Evolutionary conservation across 1,284 basidiomycete species (phyloP).

Genomic region (Trichosporon faecale): DNA sequence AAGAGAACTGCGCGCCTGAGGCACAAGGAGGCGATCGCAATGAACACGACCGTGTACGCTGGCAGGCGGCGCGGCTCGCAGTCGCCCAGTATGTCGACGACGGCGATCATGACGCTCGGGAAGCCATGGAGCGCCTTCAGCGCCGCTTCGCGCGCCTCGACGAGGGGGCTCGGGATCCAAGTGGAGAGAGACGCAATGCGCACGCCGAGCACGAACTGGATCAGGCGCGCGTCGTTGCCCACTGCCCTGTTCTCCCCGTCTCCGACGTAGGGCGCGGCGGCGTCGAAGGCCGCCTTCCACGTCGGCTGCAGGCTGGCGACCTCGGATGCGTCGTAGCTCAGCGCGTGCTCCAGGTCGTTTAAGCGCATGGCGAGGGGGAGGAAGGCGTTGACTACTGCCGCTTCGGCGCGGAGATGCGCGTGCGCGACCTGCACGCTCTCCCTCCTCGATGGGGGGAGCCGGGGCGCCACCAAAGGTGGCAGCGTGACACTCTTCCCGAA

Average conservation of each 20-base stretch:
- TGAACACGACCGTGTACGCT: background rate
- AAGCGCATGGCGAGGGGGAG: conserved; percentile 11
- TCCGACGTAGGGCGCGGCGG: background rate
- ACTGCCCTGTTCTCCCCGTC: background rate
- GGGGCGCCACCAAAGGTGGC: conserved; percentile 13
- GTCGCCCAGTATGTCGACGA: conserved; percentile 2
- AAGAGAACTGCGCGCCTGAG: background rate
- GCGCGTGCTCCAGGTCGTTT: conserved; percentile 12
- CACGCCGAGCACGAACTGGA: conserved; percentile 16
- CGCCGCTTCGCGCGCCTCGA: conserved; percentile 1
- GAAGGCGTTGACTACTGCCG: conserved; percentile 13
- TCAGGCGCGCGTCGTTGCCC: conserved; percentile 17
- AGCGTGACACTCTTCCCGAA: conserved; percentile 7
- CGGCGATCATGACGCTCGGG: conserved; percentile 5
- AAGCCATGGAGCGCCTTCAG: background rate
- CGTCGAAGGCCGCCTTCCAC: conserved; percentile 11
- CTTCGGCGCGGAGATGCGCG: conserved; percentile 19
- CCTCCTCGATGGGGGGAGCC: conserved; percentile 15
- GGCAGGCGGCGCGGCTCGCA: background rate
- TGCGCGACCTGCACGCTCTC: conserved; percentile 19
- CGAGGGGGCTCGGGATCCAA: conserved; percentile 23
- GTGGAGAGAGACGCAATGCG: conserved; percentile 17
- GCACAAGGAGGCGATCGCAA: background rate
- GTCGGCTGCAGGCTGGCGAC: conserved; percentile 1
- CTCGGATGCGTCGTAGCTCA: background rate